Evolutionary conservation across 768 basidiomycete genomes (phyloP).

Genomic region (Boletus vermiculosoides): DNA sequence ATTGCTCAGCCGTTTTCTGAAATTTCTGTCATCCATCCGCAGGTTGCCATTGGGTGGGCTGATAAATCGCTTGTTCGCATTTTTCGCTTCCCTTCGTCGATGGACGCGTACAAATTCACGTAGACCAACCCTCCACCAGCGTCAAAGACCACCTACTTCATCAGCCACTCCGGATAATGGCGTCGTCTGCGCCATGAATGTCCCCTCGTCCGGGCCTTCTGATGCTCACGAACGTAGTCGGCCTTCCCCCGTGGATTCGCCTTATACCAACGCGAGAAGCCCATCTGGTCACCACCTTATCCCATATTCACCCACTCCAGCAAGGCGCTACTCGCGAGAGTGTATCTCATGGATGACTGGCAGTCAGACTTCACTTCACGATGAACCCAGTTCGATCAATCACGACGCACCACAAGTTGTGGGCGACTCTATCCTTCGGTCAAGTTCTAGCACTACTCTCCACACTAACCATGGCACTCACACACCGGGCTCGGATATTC

Average conservation of each 20-base stretch:
- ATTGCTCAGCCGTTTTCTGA: neutral
- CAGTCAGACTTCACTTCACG: slow-evolving; percentile 16
- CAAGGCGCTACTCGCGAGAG: slow-evolving; percentile 13
- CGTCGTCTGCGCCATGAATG: slow-evolving; percentile 17
- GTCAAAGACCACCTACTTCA: neutral
- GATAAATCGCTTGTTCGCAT: neutral
- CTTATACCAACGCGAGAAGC: slow-evolving; percentile 13
- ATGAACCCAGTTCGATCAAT: slow-evolving; percentile 13
- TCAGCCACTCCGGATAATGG: neutral
- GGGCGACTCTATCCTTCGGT: neutral
- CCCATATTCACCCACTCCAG: slow-evolving; percentile 13
- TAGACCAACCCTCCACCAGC: neutral
- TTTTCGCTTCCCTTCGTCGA: slow-evolving; percentile 5
- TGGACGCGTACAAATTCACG: neutral
- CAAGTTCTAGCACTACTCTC: neutral
- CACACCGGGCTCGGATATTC: neutral
- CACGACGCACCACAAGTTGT: neutral
- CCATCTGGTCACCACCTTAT: slow-evolving; percentile 24
- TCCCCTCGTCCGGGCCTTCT: slow-evolving; percentile 5
- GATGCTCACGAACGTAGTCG: neutral
- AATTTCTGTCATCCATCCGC: slow-evolving; percentile 2
- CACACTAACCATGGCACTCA: neutral
- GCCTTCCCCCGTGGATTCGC: slow-evolving; percentile 13
- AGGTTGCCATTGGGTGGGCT: neutral
- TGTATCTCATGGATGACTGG: slow-evolving; percentile 3